Evolutionary conservation across 805 yeast genomes (phyloP).

Genomic region (Kodamaea hsintzibuensis): DNA sequence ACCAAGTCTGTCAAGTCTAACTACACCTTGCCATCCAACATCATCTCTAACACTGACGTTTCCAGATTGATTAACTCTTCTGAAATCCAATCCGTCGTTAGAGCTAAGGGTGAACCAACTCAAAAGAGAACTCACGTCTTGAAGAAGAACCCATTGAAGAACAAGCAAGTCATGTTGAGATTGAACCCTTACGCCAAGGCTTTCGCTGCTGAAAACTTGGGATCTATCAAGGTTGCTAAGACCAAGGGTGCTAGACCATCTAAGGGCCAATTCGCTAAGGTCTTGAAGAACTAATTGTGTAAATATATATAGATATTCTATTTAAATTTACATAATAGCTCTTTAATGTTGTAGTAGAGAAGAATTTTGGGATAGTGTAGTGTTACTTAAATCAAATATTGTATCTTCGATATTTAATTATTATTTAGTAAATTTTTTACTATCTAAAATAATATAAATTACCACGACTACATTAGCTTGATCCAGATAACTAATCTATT

Average conservation of each 20-base stretch:
- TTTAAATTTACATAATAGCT: neutral
- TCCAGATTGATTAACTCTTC: constrained; percentile 98
- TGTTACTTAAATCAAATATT: no score
- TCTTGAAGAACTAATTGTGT: constrained; percentile 52
- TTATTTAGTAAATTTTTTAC: no score
- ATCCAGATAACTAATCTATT: neutral
- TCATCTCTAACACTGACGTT: constrained; percentile 93
- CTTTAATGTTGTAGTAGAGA: neutral
- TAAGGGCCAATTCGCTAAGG: constrained; percentile 67
- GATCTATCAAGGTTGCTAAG: constrained; percentile 74
- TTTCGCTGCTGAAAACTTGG: constrained; percentile 87
- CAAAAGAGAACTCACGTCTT: constrained; percentile 98
- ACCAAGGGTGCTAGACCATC: constrained; percentile 60
- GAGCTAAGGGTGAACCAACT: constrained; percentile 92
- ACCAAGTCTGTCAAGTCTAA: constrained; percentile 81
- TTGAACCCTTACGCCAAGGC: constrained; percentile 99
- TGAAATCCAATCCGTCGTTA: constrained; percentile 96
- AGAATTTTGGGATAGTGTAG: no score
- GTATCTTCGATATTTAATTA: no score
- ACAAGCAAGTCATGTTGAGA: constrained; percentile 97
- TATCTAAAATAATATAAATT: no score
- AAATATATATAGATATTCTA: neutral
- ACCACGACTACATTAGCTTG: no score
- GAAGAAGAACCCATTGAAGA: constrained; percentile 89
- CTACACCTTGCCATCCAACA: constrained; percentile 92